Percentiles rank a stretch among this genome's conserved stretches.
Evolutionary conservation across 164 flowering plant species (phyloP).

Genomic region (grape (Vitis vinifera)): DNA sequence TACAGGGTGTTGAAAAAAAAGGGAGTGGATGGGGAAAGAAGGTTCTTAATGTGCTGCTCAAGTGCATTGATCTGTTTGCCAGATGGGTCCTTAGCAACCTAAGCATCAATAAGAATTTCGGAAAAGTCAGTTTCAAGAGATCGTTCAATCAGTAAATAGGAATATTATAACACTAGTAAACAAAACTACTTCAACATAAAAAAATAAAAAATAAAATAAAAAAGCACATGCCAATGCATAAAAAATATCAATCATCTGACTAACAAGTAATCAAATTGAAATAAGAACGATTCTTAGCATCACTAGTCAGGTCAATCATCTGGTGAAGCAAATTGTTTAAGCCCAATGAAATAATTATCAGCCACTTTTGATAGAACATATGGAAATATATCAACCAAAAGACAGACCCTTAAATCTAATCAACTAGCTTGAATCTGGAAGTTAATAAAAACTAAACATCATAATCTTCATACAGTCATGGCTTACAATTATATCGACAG

Average conservation of each 20-base stretch:
- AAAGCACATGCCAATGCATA: background rate
- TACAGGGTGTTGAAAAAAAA: slow-evolving; percentile 78
- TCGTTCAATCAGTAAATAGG: no score
- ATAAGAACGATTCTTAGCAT: background rate
- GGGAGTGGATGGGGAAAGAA: slow-evolving; percentile 66
- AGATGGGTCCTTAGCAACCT: slow-evolving; percentile 74
- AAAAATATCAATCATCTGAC: background rate
- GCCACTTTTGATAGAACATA: no score
- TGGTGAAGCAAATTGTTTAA: no score
- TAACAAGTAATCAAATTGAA: background rate
- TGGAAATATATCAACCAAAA: no score
- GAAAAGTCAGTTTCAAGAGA: no score
- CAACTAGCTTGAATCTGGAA: no score
- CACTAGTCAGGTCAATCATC: background rate
- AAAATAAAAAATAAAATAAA: background rate
- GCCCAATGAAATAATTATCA: no score
- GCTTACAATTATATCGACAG: no score
- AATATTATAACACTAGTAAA: background rate
- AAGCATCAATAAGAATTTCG: background rate
- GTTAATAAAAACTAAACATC: no score
- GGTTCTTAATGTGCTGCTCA: slow-evolving; percentile 70
- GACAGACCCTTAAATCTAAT: no score
- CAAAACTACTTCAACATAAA: background rate
- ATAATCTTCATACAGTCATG: no score
- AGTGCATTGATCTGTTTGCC: slow-evolving; percentile 62